Evolutionary conservation across 139 green algal genomes (phyloP), one percentile per base, ranked within the genome.

Genomic region (Chlorella sp.): DNA sequence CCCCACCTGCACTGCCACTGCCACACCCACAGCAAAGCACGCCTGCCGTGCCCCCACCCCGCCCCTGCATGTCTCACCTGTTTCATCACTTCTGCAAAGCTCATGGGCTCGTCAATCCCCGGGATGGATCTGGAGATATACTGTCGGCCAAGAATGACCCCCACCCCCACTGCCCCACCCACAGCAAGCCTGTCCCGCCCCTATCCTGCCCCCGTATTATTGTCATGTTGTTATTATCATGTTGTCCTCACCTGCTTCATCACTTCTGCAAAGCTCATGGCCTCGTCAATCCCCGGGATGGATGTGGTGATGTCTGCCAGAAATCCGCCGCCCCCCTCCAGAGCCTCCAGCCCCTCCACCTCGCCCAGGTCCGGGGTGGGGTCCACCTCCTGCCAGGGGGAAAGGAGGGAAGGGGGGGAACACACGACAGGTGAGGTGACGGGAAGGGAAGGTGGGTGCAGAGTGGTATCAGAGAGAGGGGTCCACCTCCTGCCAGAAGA

Each of bases 181-280:
- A n/a, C n/a, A n/a, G n/a, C n/a, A n/a, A n/a, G n/a, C n/a, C n/a
- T n/a, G n/a, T n/a, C n/a, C n/a, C n/a, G n/a, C n/a, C n/a, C n/a
- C n/a, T n/a, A n/a, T n/a, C n/a, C n/a, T n/a, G n/a, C n/a, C n/a
- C n/a, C n/a, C n/a, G n/a, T n/a, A n/a, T n/a, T n/a, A n/a, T n/a
- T n/a, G n/a, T n/a, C n/a, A n/a, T n/a, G n/a, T n/a, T n/a, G n/a
- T n/a, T n/a, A n/a, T n/a, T n/a, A n/a, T n/a, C n/a, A n/a, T n/a
- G n/a, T n/a, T n/a, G 16, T 3, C 64, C 87, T 3, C 87, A 95
- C 95, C 95, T 98, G 96, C 92, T 99, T 99, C 94, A 99, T 97
- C 79, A 99, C 98, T 91, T 99, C 97, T 7, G 97, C 97, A 91
- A 99, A 99, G 92, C 94, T 97, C 97, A 99, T 99, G 48, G 97